Percentiles rank a stretch among this genome's conserved stretches.
These are phyloP conservation scores for Nevesoporus exiguus DNA, from an alignment of 768 basidiomycete species.

Conservation along the genomic window DNA sequence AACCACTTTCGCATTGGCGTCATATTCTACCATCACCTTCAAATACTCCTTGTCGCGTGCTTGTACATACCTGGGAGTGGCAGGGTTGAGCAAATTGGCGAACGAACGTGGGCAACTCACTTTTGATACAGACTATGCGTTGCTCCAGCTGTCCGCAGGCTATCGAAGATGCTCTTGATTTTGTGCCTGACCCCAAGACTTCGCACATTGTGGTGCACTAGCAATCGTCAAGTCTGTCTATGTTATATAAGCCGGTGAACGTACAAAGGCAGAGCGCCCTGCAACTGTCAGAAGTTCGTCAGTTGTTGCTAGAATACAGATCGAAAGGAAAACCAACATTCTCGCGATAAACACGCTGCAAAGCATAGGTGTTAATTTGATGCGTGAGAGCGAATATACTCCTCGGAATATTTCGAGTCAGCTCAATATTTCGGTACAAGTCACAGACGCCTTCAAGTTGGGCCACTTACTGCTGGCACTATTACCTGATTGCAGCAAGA, in stretches of 20 bases:
- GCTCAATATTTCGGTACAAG: background rate
- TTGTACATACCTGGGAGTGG: background rate
- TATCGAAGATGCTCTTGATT: slow-evolving; percentile 5
- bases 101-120: background rate
- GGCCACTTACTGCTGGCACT: slow-evolving; percentile 23
- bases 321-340: slow-evolving; percentile 36
- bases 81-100: background rate
- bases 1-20: slow-evolving; percentile 6
- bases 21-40: slow-evolving; percentile 14
- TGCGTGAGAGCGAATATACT: slow-evolving; percentile 7
- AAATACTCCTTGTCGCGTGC: slow-evolving; percentile 9
- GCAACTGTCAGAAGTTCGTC: slow-evolving; percentile 34
- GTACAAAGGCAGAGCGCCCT: slow-evolving; percentile 45
- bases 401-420: background rate
- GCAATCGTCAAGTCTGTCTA: background rate
- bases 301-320: background rate
- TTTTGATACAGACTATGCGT: slow-evolving; percentile 10
- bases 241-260: slow-evolving; percentile 14
- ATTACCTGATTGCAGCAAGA: slow-evolving; percentile 30
- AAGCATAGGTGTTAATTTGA: slow-evolving; percentile 15
- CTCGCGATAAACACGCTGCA: slow-evolving; percentile 43
- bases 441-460: background rate
- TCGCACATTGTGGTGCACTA: slow-evolving; percentile 30
- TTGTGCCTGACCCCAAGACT: background rate
- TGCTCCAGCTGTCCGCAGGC: slow-evolving; percentile 2